Base-by-base conservation (phyloP, 257 asterid species). In the Solanum verrucosum region DNA sequence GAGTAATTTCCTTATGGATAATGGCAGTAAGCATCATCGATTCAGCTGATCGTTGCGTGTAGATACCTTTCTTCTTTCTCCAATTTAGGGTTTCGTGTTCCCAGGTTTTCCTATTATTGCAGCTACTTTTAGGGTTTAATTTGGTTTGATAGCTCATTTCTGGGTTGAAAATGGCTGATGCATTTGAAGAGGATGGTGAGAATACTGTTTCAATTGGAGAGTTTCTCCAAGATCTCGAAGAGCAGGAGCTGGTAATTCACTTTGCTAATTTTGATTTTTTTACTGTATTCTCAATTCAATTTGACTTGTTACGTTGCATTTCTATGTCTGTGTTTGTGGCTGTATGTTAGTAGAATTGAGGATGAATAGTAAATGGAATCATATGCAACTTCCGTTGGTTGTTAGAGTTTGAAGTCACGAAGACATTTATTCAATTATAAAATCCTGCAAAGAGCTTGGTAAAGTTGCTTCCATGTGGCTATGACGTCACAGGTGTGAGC, bases 221-320 rank as follows among this genome's bases (percentile, higher is more conserved):
- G 85, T 95, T 95, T 91, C 94, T 95, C 44, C 88, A 95, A 84
- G 93, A 93, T 82, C 95, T 95, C 46, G 99, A 96, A 91, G 96
- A 95, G 49, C 98, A 93, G 90, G 98, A 95, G 88, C 89, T 96
- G 92, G 99, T 96, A 38, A 44, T 73, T 49, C 14, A n/a, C 49
- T 73, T 86, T 49, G 7, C 82, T 35, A 72, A 5, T 49, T 29
- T 72, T 46, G 15, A 8, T 14, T 31, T 31, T 29, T 29, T 27
- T 15, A 18, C 27, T 71, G 29, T 23, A 11, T 13, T 71, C 6
- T 46, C 37, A 25, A 70, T 72, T 71, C 13, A 35, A 29, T 46
- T 18, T 29, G 38, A 49, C 38, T 81, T 82, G 85, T 82, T 82
- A 29, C 14, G 2, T 29, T 46, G 49, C 65, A 56, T 56, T 56